Evolutionary conservation across 2,329 filamentous ascomycete species (phyloP), one percentile per base, ranked within the genome.

Genomic region (Gyromitra esculenta): DNA sequence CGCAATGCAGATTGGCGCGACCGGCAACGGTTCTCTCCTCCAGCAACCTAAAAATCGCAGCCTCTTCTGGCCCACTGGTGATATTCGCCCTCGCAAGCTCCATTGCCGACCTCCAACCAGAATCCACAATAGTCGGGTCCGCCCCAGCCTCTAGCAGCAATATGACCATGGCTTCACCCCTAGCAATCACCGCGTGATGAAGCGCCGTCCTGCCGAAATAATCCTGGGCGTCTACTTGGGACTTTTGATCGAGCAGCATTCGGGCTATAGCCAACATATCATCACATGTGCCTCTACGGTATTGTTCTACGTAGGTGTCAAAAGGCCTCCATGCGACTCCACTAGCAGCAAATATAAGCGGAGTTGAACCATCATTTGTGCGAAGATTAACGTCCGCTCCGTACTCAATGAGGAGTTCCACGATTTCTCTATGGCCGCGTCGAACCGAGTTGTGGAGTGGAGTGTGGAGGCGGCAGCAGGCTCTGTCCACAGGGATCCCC

Each of bases 201-300:
- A 71, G 37, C 21, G 67, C 31, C 5, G 67, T 71, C 21, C 37
- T n/a, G 11, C 37, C 45, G 13, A 11, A 3, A 1, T 15, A 5
- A 3, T 71, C 57, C 57, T 71, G 67, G 1, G 13, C 9, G 15
- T 71, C 2, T n/a, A 71, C 31, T 9, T 63, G 6, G 13, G 57
- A 45, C 8, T 45, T 57, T 2, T 8, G 8, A 13, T 35, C 13
- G 4, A 71, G 43, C 4, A 71, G 37, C 15, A 63, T 2, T 18
- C 7, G 7, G 8, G 57, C 67, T 11, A 71, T 71, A 6, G 8
- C 8, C 25, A 71, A 25, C 67, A 71, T 63, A 9, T n/a, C 8
- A 18, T 4, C 5, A n/a, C 35, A 35, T n/a, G 35, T 43, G 8
- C 56, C 45, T 4, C 43, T 48, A 18, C 43, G 1, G 5, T 13